Percentiles rank a stretch among this genome's conserved stretches.
These are phyloP conservation scores for Phytopythium kandeliae DNA, from an alignment of 352 stramenopile genomes.

Conservation along the genomic window DNA sequence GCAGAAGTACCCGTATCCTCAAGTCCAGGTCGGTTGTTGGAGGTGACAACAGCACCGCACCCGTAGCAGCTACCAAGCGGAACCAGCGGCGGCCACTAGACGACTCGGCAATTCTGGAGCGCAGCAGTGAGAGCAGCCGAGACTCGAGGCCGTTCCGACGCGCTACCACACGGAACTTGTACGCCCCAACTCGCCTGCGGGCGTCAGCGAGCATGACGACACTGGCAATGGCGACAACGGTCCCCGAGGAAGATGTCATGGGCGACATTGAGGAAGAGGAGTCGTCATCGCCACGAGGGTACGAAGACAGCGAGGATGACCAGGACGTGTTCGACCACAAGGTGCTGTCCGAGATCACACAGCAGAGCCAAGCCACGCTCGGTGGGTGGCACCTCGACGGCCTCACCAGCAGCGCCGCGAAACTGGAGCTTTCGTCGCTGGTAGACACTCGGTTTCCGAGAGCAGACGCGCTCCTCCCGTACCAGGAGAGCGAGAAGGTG, in stretches of 20 bases:
- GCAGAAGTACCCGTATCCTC: constrained; percentile 19
- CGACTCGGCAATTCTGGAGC: constrained; percentile 29
- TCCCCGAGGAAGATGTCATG: constrained; percentile 3
- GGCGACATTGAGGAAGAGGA: background rate
- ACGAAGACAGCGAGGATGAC: background rate
- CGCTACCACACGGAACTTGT: constrained; percentile 25
- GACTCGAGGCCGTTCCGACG: constrained; percentile 7
- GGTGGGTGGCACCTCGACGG: background rate
- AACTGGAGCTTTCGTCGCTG: constrained; percentile 15
- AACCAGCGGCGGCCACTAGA: constrained; percentile 24
- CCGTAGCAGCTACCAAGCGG: constrained; percentile 7
- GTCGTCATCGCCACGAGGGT: background rate
- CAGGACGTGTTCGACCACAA: constrained; percentile 1
- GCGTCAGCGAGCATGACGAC: constrained; percentile 1
- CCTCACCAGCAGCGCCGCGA: constrained; percentile 14
- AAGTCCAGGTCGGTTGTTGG: background rate
- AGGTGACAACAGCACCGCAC: background rate
- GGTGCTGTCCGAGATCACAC: constrained; percentile 3
- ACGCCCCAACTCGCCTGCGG: constrained; percentile 12
- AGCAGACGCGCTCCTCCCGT: constrained; percentile 12
- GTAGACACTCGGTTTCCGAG: background rate
- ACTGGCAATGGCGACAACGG: background rate
- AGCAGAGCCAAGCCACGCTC: background rate
- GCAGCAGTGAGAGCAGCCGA: constrained; percentile 15
- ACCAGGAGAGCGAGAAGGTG: constrained; percentile 30